Evolutionary conservation across 345 rosid genomes (phyloP).

Genomic region (Acer campestre): DNA sequence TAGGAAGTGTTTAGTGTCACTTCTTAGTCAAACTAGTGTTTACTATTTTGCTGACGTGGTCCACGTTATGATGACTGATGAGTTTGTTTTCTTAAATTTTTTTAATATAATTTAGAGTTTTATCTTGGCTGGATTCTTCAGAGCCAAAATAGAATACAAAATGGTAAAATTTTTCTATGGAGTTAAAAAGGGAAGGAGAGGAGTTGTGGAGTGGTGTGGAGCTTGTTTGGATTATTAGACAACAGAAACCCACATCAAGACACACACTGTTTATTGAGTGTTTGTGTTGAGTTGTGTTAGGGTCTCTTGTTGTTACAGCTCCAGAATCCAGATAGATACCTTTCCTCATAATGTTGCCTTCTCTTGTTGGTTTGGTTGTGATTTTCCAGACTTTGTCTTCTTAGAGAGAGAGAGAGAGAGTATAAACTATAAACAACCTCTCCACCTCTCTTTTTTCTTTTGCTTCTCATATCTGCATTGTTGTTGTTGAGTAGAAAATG

Average conservation of each 20-base stretch:
- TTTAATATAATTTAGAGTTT: neutral
- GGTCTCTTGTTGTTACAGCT: slow-evolving; percentile 30
- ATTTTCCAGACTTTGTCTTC: slow-evolving; percentile 18
- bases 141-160: neutral
- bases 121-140: neutral
- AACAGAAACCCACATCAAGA: slow-evolving; percentile 25
- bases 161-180: slow-evolving; percentile 23
- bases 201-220: neutral
- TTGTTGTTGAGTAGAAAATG: slow-evolving; percentile 32
- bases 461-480: slow-evolving; percentile 32
- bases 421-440: slow-evolving; percentile 12
- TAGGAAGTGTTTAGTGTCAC: neutral
- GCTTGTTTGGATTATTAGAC: slow-evolving; percentile 31
- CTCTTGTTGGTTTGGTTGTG: slow-evolving; percentile 33
- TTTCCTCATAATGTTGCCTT: slow-evolving; percentile 48
- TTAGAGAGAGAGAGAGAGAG: neutral
- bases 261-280: neutral
- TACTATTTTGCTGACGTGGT: slow-evolving; percentile 1
- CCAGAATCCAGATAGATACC: slow-evolving; percentile 47
- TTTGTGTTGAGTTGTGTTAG: slow-evolving; percentile 15
- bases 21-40: slow-evolving; percentile 6
- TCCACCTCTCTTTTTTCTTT: slow-evolving; percentile 21
- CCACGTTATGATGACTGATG: neutral
- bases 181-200: slow-evolving; percentile 18
- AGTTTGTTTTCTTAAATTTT: neutral